Base-by-base conservation (phyloP, 2,329 filamentous ascomycete species). In the Thelonectria discophora region DNA sequence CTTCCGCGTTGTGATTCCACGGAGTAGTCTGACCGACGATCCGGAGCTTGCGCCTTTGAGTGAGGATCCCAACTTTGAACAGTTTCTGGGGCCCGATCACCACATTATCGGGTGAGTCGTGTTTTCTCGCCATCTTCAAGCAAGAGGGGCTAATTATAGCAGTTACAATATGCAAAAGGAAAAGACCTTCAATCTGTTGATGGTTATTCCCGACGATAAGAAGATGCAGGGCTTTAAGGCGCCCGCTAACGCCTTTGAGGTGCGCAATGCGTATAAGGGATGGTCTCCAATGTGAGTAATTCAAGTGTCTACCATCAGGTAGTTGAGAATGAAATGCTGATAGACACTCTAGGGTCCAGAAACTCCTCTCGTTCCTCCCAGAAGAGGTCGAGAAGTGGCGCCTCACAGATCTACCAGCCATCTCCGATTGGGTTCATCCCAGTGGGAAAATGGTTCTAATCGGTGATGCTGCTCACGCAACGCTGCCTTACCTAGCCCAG, bases 91-190 rank as follows among this genome's bases (percentile, higher is more conserved):
- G 39, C 60, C 60, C 7, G 60, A 55, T 30, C 55, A 58, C 12
- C 56, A 63, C 20, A 58, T 63, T n/a, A 63, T 63, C 13, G 60
- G 60, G 46, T 60, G 49, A 24, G 56, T 42, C 4, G 6, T 10
- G 11, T 11, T 7, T 9, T 8, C 12, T 15, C 15, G 15, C 15
- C 3, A 9, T 11, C 20, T 8, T 3, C 30, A 1, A 3, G 11
- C 17, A 2, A 11, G 2, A 13, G n/a, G n/a, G n/a, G n/a, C 51
- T 54, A n/a, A 54, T 12, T 5, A 34, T 1, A 9, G 34, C 24
- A 58, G 56, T 10, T 58, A 58, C 18, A 58, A 58, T 15, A 58
- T 58, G 56, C 56, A 58, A 40, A 58, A 58, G 24, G 56, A 58
- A 34, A 53, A 58, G 11, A 58, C 56, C 2, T 58, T 58, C 15